Conservation (phyloP, 495 filamentous ascomycete species). For the Annulohypoxylon nitens region DNA sequence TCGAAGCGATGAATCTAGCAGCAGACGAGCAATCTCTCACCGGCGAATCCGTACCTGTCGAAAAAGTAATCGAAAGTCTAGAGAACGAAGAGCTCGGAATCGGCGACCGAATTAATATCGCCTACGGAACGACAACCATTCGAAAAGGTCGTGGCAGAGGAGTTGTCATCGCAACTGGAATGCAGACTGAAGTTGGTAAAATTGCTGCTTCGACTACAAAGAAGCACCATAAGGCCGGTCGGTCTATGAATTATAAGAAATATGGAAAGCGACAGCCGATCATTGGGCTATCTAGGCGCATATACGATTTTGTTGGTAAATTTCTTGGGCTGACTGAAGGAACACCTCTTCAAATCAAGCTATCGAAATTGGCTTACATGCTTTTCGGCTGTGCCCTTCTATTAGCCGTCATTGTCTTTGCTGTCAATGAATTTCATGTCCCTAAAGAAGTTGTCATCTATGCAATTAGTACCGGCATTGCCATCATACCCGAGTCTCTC, state of each 20-base stretch:
- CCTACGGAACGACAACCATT: slow-evolving; percentile 75
- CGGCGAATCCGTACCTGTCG: slow-evolving; percentile 76
- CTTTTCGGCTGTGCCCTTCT: slow-evolving; percentile 81
- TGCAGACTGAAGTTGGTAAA: slow-evolving; percentile 87
- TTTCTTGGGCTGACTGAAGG: slow-evolving; percentile 83
- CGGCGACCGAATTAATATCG: slow-evolving; percentile 77
- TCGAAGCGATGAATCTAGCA: slow-evolving; percentile 83
- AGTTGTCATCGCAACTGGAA: slow-evolving; percentile 77
- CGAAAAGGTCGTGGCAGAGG: slow-evolving; percentile 76
- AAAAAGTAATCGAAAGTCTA: slow-evolving; percentile 59
- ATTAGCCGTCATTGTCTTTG: slow-evolving; percentile 84
- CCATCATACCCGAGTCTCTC: slow-evolving; percentile 78
- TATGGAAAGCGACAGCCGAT: slow-evolving; percentile 70
- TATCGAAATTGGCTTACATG: slow-evolving; percentile 79
- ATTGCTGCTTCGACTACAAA: slow-evolving; percentile 76
- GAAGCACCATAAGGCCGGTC: slow-evolving; percentile 70
- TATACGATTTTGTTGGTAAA: slow-evolving; percentile 73
- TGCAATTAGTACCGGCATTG: slow-evolving; percentile 79
- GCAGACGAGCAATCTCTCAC: slow-evolving; percentile 77
- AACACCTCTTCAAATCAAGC: slow-evolving; percentile 84
- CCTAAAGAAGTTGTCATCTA: slow-evolving; percentile 83
- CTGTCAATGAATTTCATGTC: slow-evolving; percentile 77
- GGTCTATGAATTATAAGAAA: slow-evolving; percentile 74
- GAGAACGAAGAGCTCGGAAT: slow-evolving; percentile 67
- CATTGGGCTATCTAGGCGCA: slow-evolving; percentile 68